Evolutionary conservation across 2,329 filamentous ascomycete species (phyloP), one percentile per base, ranked within the genome.

Genomic region (Leptosphaerulina australis): DNA sequence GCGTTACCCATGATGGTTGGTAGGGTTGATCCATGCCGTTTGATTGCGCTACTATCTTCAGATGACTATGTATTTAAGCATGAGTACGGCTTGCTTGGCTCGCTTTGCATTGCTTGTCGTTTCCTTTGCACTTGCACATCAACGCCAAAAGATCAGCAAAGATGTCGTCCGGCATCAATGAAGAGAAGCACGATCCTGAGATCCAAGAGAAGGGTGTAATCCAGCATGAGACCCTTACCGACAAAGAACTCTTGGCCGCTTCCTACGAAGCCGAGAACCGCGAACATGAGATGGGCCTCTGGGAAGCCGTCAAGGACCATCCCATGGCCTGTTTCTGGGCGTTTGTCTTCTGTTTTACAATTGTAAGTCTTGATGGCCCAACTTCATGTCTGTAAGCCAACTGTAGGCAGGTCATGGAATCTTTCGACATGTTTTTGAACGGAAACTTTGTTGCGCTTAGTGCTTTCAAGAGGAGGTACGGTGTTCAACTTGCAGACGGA

Each of bases 341-440:
- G 10, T 81, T 82, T 49, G 66, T 81, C 60, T 78, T 83, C 63
- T 82, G 77, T 33, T 81, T 68, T 68, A 81, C 77, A 10, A 82
- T 83, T 71, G 80, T 82, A 38, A 51, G 64, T 57, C 2, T 20
- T 21, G 1, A 0, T 17, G 11, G 5, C 17, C 11, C 11, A 17
- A 15, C 22, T 15, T 7, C 12, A 20, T 18, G 38, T n/a, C 29
- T 14, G 1, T 11, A 11, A n/a, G 12, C 49, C 56, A 29, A 60
- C 22, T 14, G 14, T 9, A 1, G 11, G 1, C 63, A 84, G 82
- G 82, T 84, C 61, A 85, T 86, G 83, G 83, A 85, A 66, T 82
- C 82, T 3, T 86, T 83, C 74, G 77, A 78, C 63, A 81, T 85
- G 62, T 84, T 85, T 73, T 71, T 86, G 37, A 83, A 80, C 60